Evolutionary conservation across 2,329 filamentous ascomycete genomes (phyloP).

Genomic region (Keithomyces neogunnii): DNA sequence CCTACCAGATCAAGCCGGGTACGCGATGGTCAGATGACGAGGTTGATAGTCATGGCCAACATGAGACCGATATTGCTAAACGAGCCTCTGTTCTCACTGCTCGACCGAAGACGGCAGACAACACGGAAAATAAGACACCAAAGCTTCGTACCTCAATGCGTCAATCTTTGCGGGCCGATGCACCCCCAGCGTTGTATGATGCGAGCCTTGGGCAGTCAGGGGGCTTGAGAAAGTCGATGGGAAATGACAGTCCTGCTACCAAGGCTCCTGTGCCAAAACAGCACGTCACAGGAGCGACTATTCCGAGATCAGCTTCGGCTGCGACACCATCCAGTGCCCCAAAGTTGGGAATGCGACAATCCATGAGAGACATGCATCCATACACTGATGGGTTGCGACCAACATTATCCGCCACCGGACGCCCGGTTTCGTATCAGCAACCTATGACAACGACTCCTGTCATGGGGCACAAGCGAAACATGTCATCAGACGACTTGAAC

Average conservation of each 20-base stretch:
- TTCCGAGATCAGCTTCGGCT: not conserved
- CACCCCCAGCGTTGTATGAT: constrained; percentile 9
- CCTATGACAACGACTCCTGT: constrained; percentile 8
- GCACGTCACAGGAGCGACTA: not conserved
- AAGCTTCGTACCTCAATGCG: constrained; percentile 41
- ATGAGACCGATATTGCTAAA: not conserved
- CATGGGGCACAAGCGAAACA: constrained; percentile 15
- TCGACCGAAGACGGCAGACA: not conserved
- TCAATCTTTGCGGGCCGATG: constrained; percentile 36
- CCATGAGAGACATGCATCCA: constrained; percentile 13
- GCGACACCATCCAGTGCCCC: not conserved
- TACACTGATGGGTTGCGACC: constrained; percentile 5
- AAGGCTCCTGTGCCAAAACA: not conserved
- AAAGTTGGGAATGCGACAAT: constrained; percentile 14
- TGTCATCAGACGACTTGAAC: constrained; percentile 15
- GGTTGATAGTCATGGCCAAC: constrained; percentile 1
- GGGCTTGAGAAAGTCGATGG: constrained; percentile 26
- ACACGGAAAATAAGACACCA: constrained; percentile 2
- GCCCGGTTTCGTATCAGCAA: constrained; percentile 23
- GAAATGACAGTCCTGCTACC: constrained; percentile 7
- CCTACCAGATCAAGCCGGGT: constrained; percentile 32
- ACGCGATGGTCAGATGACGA: constrained; percentile 18
- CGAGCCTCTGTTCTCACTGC: constrained; percentile 1
- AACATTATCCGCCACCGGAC: constrained; percentile 8
- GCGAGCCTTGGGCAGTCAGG: constrained; percentile 9